Evolutionary conservation across 2,329 filamentous ascomycete species (phyloP), one percentile per base, ranked within the genome.

Genomic region (Cercospora brassicicola): DNA sequence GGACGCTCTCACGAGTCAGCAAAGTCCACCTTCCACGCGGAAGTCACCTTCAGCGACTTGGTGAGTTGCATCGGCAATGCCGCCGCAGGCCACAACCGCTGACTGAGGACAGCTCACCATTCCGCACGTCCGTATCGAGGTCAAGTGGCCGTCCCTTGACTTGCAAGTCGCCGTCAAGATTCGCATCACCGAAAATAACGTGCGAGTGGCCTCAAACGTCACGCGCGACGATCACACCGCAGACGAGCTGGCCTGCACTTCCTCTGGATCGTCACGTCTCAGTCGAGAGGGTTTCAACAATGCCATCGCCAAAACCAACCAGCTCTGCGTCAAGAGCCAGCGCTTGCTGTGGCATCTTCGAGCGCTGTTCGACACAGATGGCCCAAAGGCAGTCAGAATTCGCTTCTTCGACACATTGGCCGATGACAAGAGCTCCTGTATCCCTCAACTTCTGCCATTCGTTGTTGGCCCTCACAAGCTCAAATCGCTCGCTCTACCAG

Each of bases 371-470:
- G 45, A 33, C 15, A 13, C 30, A 20, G 45, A 48, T 8, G 5
- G 45, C 33, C 20, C 60, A 1, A 70, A 62, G 53, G n/a, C 62
- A 3, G 18, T 70, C 4, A 51, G 66, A 7, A 15, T 72, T 2
- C 66, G 64, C 18, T 68, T 72, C 55, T 28, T 23, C 23, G 18
- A 53, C 0, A 62, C 61, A 4, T 33, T 72, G 13, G 63, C 51
- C 3, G 39, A 61, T 11, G 36, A 59, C 3, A 18, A 26, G 30
- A 36, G 28, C 28, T 36, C 64, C 23, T 60, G 60, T 42, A 18
- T 69, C 26, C 39, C 66, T 7, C 4, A 36, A 8, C 8, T 71
- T 2, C 33, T 71, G 23, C 69, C 69, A 13, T 72, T 65, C 62
- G 23, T 72, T 23, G 45, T 51, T 9, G 65, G 69, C 11, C 31